Evolutionary conservation across 139 green algal species (phyloP), one percentile per base, ranked within the genome.

Genomic region (Coelastrella sp.): DNA sequence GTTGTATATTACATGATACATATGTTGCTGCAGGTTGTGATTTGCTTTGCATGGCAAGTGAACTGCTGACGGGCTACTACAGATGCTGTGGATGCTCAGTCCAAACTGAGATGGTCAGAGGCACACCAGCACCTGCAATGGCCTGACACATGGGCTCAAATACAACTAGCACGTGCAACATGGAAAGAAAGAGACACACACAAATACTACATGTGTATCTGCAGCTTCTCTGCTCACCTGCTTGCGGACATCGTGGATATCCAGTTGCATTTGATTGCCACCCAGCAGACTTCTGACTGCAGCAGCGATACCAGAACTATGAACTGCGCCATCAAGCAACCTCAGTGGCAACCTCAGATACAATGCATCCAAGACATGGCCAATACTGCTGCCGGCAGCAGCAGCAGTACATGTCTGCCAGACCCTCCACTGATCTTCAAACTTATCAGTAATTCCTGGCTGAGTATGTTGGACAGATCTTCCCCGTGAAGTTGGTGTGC

Each of bases 321-420:
- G 37, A 9, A 75, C 17, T 13, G 30, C 4, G 40, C 27, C 6
- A 6, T 85, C 53, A 34, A 27, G 21, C 30, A 83, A 89, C 43
- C 88, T 82, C 50, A 96, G 87, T 9, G 93, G 92, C 81, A 96
- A 66, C 27, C 93, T 84, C 66, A 95, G 72, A 27, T 82, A 82
- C 53, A 82, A 37, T 11, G 53, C 51, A 82, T 72, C 75, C 5
- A 2, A 17, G 19, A 71, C 53, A 41, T 37, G 34, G 50, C 7
- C 30, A 19, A 32, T 40, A 40, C 23, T 27, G 40, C 23, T 19
- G 11, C 17, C 0, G 15, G 13, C 57, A 19, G 19, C 9, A 30
- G 57, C 57, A 66, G 57, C 57, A 17, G 6, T 69, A 30, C 45
- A 64, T 53, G 72, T 21, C 21, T 67, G 35, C 75, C 75, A 82